A percentile compares a stretch with the other conserved stretches of the same genome.
Evolutionary conservation across 208 protist genomes (phyloP).

Genomic region (Acanthamoeba lenticulata): DNA sequence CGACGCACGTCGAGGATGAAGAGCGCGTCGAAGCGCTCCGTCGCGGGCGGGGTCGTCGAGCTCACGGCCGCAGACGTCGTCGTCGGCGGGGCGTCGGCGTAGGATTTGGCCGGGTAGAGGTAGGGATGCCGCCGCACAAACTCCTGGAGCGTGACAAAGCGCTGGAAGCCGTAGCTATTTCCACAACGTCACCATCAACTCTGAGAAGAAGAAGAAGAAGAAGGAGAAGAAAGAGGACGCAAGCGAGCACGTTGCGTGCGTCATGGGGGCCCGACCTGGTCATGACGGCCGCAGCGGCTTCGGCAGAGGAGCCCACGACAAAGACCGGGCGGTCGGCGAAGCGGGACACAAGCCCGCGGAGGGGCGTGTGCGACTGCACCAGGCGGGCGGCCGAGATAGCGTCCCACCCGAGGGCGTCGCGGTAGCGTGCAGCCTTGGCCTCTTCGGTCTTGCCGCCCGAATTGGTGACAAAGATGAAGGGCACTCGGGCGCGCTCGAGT

Average conservation of each 20-base stretch:
- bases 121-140: background rate
- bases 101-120: conserved; percentile 9
- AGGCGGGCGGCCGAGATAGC: background rate
- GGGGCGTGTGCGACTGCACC: conserved; percentile 11
- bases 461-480: conserved; percentile 44
- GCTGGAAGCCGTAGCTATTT: conserved; percentile 10
- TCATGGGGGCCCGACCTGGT: background rate
- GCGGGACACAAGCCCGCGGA: background rate
- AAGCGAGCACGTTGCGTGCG: too few relatives aligned
- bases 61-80: too few relatives aligned
- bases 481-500: background rate
- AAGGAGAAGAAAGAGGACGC: background rate
- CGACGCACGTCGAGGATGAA: conserved; percentile 8
- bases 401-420: background rate
- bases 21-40: background rate
- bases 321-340: background rate
- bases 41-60: background rate
- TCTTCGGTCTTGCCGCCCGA: conserved; percentile 12
- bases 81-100: background rate
- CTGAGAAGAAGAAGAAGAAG: too few relatives aligned
- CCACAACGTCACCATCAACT: background rate
- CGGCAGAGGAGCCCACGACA: background rate
- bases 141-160: conserved; percentile 9
- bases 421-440: background rate
- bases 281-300: background rate